phyloP scores from a whole-genome alignment of 345 rosid species.

The Draba incana region DNA sequence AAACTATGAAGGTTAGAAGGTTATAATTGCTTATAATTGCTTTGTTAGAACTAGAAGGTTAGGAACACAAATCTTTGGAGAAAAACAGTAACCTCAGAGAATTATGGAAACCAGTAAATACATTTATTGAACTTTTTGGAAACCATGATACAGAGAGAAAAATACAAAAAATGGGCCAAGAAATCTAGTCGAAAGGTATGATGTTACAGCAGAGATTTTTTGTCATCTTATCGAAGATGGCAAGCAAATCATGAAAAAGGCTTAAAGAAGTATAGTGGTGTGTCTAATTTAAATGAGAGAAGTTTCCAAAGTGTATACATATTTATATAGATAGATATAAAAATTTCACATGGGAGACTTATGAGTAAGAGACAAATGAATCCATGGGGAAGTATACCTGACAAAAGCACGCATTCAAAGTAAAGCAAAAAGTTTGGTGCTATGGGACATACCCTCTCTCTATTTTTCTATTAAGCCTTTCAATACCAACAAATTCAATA shows the following conservation, averaged over 20 bases:
- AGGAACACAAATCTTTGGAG: not conserved
- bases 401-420: constrained; percentile 46
- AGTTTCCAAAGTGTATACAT: constrained; percentile 41
- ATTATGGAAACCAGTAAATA: constrained; percentile 20
- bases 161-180: constrained; percentile 13
- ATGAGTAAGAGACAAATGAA: constrained; percentile 42
- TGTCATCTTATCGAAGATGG: constrained; percentile 43
- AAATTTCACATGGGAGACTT: constrained; percentile 43
- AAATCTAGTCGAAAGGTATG: constrained; percentile 43
- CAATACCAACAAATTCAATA: not conserved
- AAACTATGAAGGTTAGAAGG: too few relatives aligned
- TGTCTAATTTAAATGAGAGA: constrained; percentile 47
- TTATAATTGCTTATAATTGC: not conserved
- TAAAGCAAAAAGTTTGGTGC: constrained; percentile 41
- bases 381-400: constrained; percentile 45
- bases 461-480: not conserved
- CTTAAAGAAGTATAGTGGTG: constrained; percentile 37
- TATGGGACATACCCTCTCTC: constrained; percentile 31
- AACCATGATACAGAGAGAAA: constrained; percentile 20
- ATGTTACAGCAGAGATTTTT: constrained; percentile 39
- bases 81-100: constrained; percentile 2
- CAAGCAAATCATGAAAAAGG: constrained; percentile 43
- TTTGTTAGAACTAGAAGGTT: constrained; percentile 16
- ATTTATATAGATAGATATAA: constrained; percentile 22
- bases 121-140: constrained; percentile 35